Evolutionary conservation across 768 basidiomycete genomes (phyloP).

Genomic region (Boletus tomentosulus): DNA sequence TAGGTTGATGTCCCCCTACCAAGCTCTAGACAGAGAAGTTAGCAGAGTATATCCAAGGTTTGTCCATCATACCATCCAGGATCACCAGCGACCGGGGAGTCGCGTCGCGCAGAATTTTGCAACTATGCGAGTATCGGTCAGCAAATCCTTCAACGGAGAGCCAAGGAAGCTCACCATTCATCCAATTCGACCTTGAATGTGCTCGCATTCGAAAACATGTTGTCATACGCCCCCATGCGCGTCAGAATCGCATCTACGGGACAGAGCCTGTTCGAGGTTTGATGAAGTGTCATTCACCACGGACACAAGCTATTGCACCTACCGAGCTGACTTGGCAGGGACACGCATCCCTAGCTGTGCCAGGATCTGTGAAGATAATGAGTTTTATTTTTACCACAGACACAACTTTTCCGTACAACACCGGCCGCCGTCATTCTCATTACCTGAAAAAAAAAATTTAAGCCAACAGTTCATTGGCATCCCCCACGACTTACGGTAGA

Average conservation of each 20-base stretch:
- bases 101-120: constrained; percentile 89
- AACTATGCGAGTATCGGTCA: constrained; percentile 42
- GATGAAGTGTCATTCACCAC: constrained; percentile 2
- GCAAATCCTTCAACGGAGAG: background rate
- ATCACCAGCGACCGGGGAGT: constrained; percentile 94
- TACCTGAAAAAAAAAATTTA: constrained; percentile 36
- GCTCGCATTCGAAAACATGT: constrained; percentile 91
- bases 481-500: constrained; percentile 50
- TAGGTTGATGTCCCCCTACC: constrained; percentile 95
- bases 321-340: constrained; percentile 80
- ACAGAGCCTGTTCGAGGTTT: constrained; percentile 51
- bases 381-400: background rate
- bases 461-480: background rate
- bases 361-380: constrained; percentile 56
- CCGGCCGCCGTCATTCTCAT: constrained; percentile 97
- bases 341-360: constrained; percentile 95
- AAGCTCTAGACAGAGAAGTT: constrained; percentile 55
- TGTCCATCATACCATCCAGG: constrained; percentile 66
- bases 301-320: constrained; percentile 12
- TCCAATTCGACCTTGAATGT: constrained; percentile 99
- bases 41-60: constrained; percentile 4
- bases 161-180: constrained; percentile 63
- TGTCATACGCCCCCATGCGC: constrained; percentile 98
- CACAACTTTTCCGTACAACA: constrained; percentile 48
- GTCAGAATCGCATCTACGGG: constrained; percentile 92